Evolutionary conservation across 2,329 filamentous ascomycete genomes (phyloP).

Genomic region (Monilinia aucupariae): DNA sequence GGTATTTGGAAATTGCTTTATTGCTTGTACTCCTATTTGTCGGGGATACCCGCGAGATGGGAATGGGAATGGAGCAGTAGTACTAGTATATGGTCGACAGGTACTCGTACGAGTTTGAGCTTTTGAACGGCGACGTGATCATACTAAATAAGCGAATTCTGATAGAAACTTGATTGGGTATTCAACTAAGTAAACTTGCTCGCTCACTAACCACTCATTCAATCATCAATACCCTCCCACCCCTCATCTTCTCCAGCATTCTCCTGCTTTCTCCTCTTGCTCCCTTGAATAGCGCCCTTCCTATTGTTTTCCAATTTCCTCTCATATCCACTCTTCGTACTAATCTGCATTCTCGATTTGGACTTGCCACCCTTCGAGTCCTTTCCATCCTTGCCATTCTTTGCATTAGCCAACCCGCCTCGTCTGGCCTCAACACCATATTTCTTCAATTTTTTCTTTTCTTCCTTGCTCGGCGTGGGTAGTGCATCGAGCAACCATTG

Average conservation of each 20-base stretch:
- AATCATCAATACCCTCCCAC: slow-evolving; percentile 48
- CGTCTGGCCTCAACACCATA: slow-evolving; percentile 72
- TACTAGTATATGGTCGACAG: neutral
- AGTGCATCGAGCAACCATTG: slow-evolving; percentile 86
- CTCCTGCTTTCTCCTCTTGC: slow-evolving; percentile 46
- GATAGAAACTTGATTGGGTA: neutral
- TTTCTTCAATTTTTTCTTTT: slow-evolving; percentile 75
- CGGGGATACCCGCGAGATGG: neutral
- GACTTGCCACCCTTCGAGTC: slow-evolving; percentile 26
- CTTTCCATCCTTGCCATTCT: slow-evolving; percentile 39
- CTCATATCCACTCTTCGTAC: slow-evolving; percentile 74
- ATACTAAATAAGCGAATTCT: neutral
- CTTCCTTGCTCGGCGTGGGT: slow-evolving; percentile 76
- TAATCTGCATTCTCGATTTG: slow-evolving; percentile 54
- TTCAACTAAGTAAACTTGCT: neutral
- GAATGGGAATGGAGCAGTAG: too few species aligned
- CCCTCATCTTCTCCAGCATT: slow-evolving; percentile 32
- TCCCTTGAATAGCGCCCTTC: slow-evolving; percentile 56
- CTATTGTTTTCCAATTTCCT: slow-evolving; percentile 62
- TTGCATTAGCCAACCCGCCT: slow-evolving; percentile 37
- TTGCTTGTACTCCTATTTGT: neutral
- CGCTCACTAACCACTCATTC: neutral
- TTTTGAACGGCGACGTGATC: neutral
- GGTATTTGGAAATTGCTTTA: neutral
- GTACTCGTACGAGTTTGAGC: neutral